Base-by-base conservation (phyloP, 352 stramenopile genomes). In the Globisporangium yorkense region DNA sequence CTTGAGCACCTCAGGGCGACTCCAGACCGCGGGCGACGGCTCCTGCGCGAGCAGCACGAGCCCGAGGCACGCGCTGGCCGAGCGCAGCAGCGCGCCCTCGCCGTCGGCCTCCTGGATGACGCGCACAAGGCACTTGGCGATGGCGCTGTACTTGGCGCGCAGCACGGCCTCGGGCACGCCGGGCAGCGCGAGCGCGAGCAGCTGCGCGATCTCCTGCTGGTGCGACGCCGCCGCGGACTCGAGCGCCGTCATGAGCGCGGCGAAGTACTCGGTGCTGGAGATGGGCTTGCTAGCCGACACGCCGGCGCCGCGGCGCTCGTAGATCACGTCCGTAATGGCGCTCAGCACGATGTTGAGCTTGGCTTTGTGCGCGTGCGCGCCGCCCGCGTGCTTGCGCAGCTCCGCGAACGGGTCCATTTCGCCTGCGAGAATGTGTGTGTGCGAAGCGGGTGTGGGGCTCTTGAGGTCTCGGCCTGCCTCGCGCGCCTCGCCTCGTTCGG, bases 221-320 rank as follows among this genome's bases (percentile, higher is more conserved):
- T 94, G 85, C 47, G 83, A 84, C 50, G 75, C 71, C 27, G 74
- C 72, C 5, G 77, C 80, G 1, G 82, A 80, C 64, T 94, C 85
- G 54, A 94, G 72, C 51, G 80, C 85, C 18, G 85, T 94, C 85
- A 94, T 93, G 55, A 94, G 73, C 57, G 85, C 82, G 13, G 85
- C 85, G 57, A 94, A 94, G 62, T 94, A 94, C 72, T 94, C 85
- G 35, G 82, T 91, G 61, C 73, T 75, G n/a, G 83, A 87, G 53
- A 88, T 82, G 15, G 79, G 63, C 45, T 53, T 51, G 66, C 13
- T 18, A 7, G 50, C 46, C 12, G 44, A 27, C 24, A 27, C 41
- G 35, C 67, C 66, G 20, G 31, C 35, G 12, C 56, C 46, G 59
- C 85, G 80, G 20, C 81, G 83, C 59, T 94, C 85, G 56, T 83